Conservation (phyloP, 495 filamentous ascomycete species). For the Penicillium manginii region DNA sequence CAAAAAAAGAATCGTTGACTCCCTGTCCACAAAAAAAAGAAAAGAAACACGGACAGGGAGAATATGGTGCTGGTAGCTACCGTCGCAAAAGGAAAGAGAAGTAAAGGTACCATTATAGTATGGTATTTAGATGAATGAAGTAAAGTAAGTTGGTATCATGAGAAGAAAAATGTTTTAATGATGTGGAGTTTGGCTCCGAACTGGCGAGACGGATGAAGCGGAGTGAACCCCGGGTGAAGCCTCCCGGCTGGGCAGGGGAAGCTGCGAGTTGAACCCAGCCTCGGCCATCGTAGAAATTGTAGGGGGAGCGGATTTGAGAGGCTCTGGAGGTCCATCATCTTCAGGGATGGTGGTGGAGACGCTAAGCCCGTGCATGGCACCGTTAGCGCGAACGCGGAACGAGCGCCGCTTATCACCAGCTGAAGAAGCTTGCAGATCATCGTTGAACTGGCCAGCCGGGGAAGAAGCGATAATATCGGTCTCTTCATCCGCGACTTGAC, state of each 20-base stretch:
- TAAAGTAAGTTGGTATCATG: constrained; percentile 17
- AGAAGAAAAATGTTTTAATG: constrained; percentile 15
- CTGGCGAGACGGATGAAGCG: constrained; percentile 22
- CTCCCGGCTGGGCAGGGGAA: constrained; percentile 16
- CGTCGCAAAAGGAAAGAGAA: background rate
- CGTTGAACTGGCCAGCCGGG: constrained; percentile 23
- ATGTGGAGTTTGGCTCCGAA: constrained; percentile 16
- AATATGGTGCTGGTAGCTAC: background rate
- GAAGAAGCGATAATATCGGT: constrained; percentile 25
- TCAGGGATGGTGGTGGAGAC: constrained; percentile 41
- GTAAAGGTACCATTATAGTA: constrained; percentile 14
- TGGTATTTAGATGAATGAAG: constrained; percentile 24
- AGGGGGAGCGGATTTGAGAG: constrained; percentile 40
- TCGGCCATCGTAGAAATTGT: constrained; percentile 37
- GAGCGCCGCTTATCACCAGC: constrained; percentile 37
- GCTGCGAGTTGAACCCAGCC: constrained; percentile 25
- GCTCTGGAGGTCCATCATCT: constrained; percentile 31
- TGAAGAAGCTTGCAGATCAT: constrained; percentile 35
- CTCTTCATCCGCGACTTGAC: constrained; percentile 31
- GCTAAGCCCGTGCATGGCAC: constrained; percentile 36
- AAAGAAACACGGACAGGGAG: background rate
- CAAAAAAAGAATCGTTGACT: background rate
- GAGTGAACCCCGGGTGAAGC: constrained; percentile 31
- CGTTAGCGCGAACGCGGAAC: constrained; percentile 43
- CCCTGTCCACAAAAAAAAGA: background rate